These are phyloP conservation scores for Saturnispora saitoi DNA, from an alignment of 805 yeast genomes.

Conservation along the genomic window DNA sequence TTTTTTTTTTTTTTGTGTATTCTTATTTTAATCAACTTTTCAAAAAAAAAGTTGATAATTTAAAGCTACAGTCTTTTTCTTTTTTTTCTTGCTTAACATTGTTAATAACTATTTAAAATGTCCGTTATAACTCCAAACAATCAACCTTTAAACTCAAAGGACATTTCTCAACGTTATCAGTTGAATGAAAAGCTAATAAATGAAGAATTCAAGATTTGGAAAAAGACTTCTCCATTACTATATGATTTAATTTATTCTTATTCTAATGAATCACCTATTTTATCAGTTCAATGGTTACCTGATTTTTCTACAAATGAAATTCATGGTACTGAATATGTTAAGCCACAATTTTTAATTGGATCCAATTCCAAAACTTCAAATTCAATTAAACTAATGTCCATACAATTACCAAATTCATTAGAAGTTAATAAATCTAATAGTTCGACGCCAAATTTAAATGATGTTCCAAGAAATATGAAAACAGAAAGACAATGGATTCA, in stretches of 20 bases:
- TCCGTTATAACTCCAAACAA: background rate
- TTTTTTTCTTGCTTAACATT: background rate
- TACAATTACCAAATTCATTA: conserved; percentile 43
- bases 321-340: conserved; percentile 9
- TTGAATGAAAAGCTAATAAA: conserved; percentile 54
- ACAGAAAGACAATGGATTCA: conserved; percentile 47
- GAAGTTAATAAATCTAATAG: conserved; percentile 19
- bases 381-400: conserved; percentile 36
- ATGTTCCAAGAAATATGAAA: conserved; percentile 32
- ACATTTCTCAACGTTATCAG: conserved; percentile 34
- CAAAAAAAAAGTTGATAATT: background rate
- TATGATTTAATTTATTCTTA: conserved; percentile 67
- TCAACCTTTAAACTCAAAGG: conserved; percentile 4
- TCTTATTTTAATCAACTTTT: background rate
- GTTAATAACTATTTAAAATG: background rate
- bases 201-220: conserved; percentile 80
- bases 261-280: conserved; percentile 61
- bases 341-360: conserved; percentile 36
- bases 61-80: background rate
- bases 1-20: background rate
- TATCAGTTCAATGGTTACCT: conserved; percentile 64
- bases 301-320: conserved; percentile 20
- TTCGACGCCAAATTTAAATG: conserved; percentile 16
- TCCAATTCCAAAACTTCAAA: conserved; percentile 35
- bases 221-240: conserved; percentile 70